Conservation (phyloP, 2,329 filamentous ascomycete species). For the Drechslera avenae region DNA sequence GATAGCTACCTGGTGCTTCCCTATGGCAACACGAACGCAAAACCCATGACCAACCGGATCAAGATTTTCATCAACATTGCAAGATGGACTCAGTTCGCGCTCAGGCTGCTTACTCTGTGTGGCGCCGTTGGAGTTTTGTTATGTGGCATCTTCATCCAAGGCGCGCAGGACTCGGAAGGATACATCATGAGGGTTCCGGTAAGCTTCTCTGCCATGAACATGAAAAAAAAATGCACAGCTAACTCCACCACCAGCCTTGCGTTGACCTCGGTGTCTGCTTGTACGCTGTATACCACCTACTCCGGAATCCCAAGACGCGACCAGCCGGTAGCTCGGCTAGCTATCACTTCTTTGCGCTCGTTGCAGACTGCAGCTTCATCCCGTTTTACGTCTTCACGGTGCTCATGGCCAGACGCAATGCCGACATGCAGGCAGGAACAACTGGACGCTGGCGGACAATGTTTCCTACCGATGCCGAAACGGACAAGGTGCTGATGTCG, state of each 20-base stretch:
- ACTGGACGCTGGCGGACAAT: constrained; percentile 70
- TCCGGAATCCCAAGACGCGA: constrained; percentile 70
- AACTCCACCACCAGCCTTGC: constrained; percentile 67
- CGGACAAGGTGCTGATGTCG: constrained; percentile 66
- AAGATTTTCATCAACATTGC: constrained; percentile 74
- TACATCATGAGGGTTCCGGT: constrained; percentile 82
- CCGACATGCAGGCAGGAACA: constrained; percentile 52
- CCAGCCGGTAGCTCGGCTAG: constrained; percentile 81
- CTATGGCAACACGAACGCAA: constrained; percentile 65
- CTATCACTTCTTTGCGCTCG: constrained; percentile 82
- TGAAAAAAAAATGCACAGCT: too few relatives aligned
- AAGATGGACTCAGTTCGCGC: constrained; percentile 69
- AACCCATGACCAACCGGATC: constrained; percentile 70
- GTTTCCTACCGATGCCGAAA: constrained; percentile 60
- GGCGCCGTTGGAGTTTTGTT: constrained; percentile 73
- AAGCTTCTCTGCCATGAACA: constrained; percentile 54
- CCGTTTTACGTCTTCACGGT: constrained; percentile 67
- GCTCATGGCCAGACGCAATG: constrained; percentile 60
- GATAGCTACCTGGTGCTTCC: constrained; percentile 72
- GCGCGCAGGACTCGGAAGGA: constrained; percentile 65
- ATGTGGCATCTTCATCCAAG: constrained; percentile 76
- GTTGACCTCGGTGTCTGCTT: constrained; percentile 71
- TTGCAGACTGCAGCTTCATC: constrained; percentile 71
- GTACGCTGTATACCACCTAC: constrained; percentile 83
- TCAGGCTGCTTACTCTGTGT: constrained; percentile 70